Evolutionary conservation across 345 rosid species (phyloP).

Genomic region (Eucalyptus fibrosa): DNA sequence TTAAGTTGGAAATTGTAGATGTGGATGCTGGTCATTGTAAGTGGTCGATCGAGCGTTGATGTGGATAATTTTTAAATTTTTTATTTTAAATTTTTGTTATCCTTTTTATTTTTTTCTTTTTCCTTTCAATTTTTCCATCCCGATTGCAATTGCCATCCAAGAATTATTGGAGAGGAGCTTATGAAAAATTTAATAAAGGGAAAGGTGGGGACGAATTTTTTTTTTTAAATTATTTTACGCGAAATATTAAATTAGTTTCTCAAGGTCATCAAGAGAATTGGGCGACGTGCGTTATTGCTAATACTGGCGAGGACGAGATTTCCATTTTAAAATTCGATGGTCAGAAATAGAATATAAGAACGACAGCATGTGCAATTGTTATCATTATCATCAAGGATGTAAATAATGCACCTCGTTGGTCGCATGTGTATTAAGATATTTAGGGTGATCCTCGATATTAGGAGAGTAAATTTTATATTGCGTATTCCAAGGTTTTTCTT

Average conservation of each 20-base stretch:
- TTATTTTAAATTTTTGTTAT: too few relatives aligned
- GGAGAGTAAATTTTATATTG: too few relatives aligned
- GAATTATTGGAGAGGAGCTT: background rate
- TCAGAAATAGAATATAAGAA: background rate
- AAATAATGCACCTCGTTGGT: background rate
- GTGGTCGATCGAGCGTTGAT: too few relatives aligned
- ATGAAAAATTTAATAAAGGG: background rate
- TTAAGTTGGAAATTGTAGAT: background rate
- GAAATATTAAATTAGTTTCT: background rate
- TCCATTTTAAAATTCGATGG: background rate
- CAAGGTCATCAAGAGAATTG: background rate
- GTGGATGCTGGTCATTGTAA: too few relatives aligned
- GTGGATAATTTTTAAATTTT: accelerated
- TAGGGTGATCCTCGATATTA: background rate
- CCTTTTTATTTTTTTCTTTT: too few relatives aligned
- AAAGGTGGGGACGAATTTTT: background rate
- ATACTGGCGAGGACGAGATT: background rate
- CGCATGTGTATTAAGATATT: background rate
- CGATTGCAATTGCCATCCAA: too few relatives aligned
- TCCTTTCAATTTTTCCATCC: too few relatives aligned
- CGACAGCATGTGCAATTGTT: background rate
- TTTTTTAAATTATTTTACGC: background rate
- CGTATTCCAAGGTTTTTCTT: too few relatives aligned
- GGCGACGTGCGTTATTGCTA: background rate
- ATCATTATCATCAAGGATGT: background rate